These are phyloP conservation scores for Neurospora hispaniola DNA, from an alignment of 495 filamentous ascomycete species.

Conservation along the genomic window DNA sequence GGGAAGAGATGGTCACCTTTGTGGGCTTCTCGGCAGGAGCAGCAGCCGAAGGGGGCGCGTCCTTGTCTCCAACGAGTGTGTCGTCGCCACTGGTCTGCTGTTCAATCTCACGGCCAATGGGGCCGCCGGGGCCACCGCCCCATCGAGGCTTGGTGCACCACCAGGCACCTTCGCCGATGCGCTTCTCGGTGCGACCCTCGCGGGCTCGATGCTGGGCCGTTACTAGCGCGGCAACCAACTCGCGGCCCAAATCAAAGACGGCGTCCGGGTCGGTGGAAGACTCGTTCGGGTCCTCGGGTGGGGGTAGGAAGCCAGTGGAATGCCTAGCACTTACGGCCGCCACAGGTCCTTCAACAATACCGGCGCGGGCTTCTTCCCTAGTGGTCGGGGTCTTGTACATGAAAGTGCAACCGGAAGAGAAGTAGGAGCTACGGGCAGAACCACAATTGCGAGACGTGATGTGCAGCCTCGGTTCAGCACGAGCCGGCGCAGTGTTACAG, in stretches of 20 bases:
- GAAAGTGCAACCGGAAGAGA: slow-evolving; percentile 41
- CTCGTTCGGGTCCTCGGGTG: neutral
- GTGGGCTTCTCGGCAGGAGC: slow-evolving; percentile 4
- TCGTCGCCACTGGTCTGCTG: slow-evolving; percentile 24
- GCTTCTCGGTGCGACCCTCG: slow-evolving; percentile 53
- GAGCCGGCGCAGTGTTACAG: slow-evolving; percentile 55
- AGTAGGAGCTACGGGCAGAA: slow-evolving; percentile 34
- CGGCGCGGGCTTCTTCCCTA: slow-evolving; percentile 55
- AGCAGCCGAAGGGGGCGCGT: slow-evolving; percentile 14
- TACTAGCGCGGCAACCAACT: slow-evolving; percentile 62
- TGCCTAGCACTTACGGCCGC: slow-evolving; percentile 48
- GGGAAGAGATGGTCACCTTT: neutral
- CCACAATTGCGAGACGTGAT: slow-evolving; percentile 28
- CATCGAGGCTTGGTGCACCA: slow-evolving; percentile 67
- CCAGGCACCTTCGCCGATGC: slow-evolving; percentile 68
- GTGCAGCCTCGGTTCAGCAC: slow-evolving; percentile 50
- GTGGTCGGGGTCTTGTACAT: slow-evolving; percentile 60
- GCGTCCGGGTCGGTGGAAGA: slow-evolving; percentile 33
- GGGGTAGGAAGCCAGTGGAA: slow-evolving; percentile 36
- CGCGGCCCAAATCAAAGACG: slow-evolving; percentile 57
- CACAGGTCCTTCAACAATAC: slow-evolving; percentile 69
- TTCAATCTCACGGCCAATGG: slow-evolving; percentile 46
- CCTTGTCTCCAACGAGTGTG: slow-evolving; percentile 32
- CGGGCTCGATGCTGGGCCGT: slow-evolving; percentile 75
- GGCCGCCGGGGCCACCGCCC: slow-evolving; percentile 61